Conservation (phyloP, 345 rosid genomes). For the Aquilaria sinensis region DNA sequence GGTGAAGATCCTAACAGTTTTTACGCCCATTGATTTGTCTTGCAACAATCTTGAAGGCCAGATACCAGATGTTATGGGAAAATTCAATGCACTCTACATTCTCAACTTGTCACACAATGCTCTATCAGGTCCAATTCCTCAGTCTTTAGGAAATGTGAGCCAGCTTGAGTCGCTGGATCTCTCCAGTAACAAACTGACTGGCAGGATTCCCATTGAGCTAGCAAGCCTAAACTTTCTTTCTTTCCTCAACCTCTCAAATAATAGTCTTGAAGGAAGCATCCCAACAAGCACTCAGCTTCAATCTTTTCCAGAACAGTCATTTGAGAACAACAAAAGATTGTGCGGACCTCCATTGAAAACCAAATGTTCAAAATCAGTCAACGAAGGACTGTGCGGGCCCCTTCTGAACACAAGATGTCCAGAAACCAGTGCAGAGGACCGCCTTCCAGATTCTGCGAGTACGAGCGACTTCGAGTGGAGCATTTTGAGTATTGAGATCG, state of each 20-base stretch:
- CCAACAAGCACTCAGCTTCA: slow-evolving; percentile 15
- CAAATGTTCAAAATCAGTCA: background rate
- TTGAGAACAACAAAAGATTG: slow-evolving; percentile 11
- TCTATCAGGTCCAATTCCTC: slow-evolving; percentile 19
- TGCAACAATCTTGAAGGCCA: slow-evolving; percentile 16
- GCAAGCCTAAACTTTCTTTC: slow-evolving; percentile 22
- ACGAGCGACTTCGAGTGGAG: slow-evolving; percentile 33
- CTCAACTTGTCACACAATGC: slow-evolving; percentile 30
- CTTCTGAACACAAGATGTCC: no score
- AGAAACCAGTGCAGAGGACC: no score
- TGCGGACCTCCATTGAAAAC: slow-evolving; percentile 15
- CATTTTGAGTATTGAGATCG: slow-evolving; percentile 14
- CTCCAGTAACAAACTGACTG: slow-evolving; percentile 11
- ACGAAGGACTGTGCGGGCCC: background rate
- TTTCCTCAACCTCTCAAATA: slow-evolving; percentile 28
- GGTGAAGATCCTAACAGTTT: slow-evolving; percentile 29
- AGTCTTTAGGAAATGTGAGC: slow-evolving; percentile 14
- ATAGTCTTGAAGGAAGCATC: slow-evolving; percentile 15
- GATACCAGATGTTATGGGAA: slow-evolving; percentile 19
- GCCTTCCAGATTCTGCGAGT: slow-evolving; percentile 42
- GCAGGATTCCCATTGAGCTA: slow-evolving; percentile 19
- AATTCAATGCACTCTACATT: slow-evolving; percentile 7
- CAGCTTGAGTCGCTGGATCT: slow-evolving; percentile 28
- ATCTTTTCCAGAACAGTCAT: slow-evolving; percentile 16
- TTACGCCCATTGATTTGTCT: slow-evolving; percentile 28